Evolutionary conservation across 2,329 filamentous ascomycete genomes (phyloP), one percentile per base, ranked within the genome.

Genomic region (Tolypocladium ovalisporum): DNA sequence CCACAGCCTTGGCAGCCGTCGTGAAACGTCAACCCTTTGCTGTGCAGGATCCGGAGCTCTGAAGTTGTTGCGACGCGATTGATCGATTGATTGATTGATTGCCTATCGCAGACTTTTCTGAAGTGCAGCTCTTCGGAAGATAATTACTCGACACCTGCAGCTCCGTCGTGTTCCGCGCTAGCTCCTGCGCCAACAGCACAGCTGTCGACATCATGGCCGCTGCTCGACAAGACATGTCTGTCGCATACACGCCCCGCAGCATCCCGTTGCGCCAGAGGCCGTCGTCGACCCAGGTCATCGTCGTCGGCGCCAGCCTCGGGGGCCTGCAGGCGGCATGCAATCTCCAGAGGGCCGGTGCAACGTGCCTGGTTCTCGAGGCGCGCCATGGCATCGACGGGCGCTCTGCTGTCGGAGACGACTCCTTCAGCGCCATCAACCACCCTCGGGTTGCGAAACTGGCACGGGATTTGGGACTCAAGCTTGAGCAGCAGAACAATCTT

Each of bases 301-400:
- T 67, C 47, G 60, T 67, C 35, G 65, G 65, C 19, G 65, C 59
- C 37, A 59, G 64, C 39, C 59, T 65, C 47, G 62, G 63, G 52
- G 66, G 66, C 39, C 62, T 68, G 29, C 60, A 65, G 29, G 61
- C 65, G 13, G 64, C 66, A 13, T 54, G 56, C 55, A 56, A 62
- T 9, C 54, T 66, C 3, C 64, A 67, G 47, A 56, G 62, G 44
- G 57, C 62, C 29, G 66, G 66, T 2, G 22, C 62, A 13, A 62
- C 61, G 15, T 67, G 63, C 56, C 54, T 66, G 7, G 61, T 68
- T 17, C 58, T 68, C 29, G 62, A 64, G n/a, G 56, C 56, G 19
- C 19, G 59, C 3, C 37, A 54, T 29, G 8, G 36, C 19, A 36
- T 55, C 12, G 47, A 51, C 19, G 54, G 54, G 3, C 2, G 34